phyloP scores from a whole-genome alignment of 2,329 filamentous ascomycete genomes.

The Nakataea oryzae region DNA sequence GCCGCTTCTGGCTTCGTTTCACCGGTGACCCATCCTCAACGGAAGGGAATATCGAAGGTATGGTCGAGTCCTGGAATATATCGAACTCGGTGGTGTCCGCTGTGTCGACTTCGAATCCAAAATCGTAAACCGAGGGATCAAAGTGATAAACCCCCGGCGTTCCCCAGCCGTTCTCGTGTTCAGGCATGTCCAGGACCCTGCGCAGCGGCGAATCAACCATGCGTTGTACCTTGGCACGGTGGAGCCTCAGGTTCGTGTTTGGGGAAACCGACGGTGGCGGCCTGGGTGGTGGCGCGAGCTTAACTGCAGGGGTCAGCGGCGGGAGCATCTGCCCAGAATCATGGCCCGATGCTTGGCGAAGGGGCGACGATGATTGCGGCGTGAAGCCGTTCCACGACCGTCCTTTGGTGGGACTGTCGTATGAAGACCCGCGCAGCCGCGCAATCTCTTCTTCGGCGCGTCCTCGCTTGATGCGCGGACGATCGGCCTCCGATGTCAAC shows the following conservation, averaged over 20 bases:
- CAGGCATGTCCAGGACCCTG: conserved; percentile 22
- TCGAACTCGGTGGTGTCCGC: conserved; percentile 41
- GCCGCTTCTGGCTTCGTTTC: conserved; percentile 45
- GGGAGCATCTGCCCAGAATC: conserved; percentile 53
- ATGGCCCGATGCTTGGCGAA: conserved; percentile 36
- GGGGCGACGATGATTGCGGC: conserved; percentile 57
- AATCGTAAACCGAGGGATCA: conserved; percentile 43
- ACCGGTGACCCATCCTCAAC: conserved; percentile 52
- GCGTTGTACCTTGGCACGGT: conserved; percentile 71
- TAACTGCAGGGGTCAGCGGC: conserved; percentile 74
- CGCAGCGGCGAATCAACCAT: conserved; percentile 69
- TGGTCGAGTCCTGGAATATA: conserved; percentile 42
- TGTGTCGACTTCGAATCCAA: conserved; percentile 36
- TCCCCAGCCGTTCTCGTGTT: conserved; percentile 35
- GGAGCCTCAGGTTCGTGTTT: conserved; percentile 82
- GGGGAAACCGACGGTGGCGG: conserved; percentile 73
- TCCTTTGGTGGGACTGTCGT: conserved; percentile 76
- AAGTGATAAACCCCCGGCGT: conserved; percentile 58
- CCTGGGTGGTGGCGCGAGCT: conserved; percentile 56
- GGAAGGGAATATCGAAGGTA: conserved; percentile 31
- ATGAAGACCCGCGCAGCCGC: conserved; percentile 82
- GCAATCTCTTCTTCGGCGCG: conserved; percentile 94
- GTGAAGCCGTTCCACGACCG: conserved; percentile 41
- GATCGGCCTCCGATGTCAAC: conserved; percentile 69
- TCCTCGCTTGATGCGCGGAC: conserved; percentile 74